These are phyloP conservation scores for Colletotrichum acutatum DNA, from an alignment of 2,329 filamentous ascomycete genomes.

Conservation along the genomic window DNA sequence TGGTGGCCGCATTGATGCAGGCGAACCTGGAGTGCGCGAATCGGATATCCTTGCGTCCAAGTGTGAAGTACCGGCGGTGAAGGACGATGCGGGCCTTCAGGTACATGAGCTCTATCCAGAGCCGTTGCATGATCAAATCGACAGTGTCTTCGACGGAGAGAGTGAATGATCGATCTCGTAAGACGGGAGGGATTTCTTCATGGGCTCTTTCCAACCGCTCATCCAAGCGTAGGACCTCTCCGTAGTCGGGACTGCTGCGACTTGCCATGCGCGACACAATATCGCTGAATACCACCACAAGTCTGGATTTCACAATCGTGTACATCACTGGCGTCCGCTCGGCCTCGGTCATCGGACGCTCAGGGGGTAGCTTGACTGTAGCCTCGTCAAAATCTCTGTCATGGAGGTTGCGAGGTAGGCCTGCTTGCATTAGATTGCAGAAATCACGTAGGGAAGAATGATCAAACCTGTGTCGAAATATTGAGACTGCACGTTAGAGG, in stretches of 20 bases:
- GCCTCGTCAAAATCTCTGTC: slow-evolving; percentile 54
- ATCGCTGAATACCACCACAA: slow-evolving; percentile 40
- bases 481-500: slow-evolving; percentile 51
- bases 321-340: slow-evolving; percentile 43
- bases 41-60: slow-evolving; percentile 45
- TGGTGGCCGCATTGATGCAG: slow-evolving; percentile 56
- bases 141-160: slow-evolving; percentile 49
- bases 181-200: slow-evolving; percentile 44
- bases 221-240: slow-evolving; percentile 49
- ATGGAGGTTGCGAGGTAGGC: slow-evolving; percentile 53
- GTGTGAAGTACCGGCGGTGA: slow-evolving; percentile 47
- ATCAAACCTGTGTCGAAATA: slow-evolving; percentile 49
- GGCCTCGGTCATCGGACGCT: slow-evolving; percentile 39
- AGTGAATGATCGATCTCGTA: slow-evolving; percentile 42
- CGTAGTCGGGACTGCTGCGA: slow-evolving; percentile 43
- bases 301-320: slow-evolving; percentile 39
- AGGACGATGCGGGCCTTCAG: slow-evolving; percentile 54
- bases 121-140: slow-evolving; percentile 50
- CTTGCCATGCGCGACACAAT: slow-evolving; percentile 36
- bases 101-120: slow-evolving; percentile 51
- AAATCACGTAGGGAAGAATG: background rate
- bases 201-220: slow-evolving; percentile 48
- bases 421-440: background rate
- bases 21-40: slow-evolving; percentile 52
- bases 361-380: slow-evolving; percentile 48